Evolutionary conservation across 108 stramenopile genomes (phyloP).

Genomic region (Schizochytrium sp.): DNA sequence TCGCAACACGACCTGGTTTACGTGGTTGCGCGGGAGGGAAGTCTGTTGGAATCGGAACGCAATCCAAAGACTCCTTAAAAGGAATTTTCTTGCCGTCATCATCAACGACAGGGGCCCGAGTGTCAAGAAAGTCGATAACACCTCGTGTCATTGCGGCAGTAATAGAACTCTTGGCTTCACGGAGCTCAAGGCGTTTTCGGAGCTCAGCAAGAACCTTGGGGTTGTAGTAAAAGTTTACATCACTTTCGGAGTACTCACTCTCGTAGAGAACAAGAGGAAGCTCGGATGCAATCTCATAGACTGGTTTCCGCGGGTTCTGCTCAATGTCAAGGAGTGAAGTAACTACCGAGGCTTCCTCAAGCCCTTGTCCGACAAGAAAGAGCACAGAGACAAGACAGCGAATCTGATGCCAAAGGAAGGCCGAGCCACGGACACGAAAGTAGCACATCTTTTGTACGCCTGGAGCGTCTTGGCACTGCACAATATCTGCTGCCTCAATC

Average conservation of each 20-base stretch:
- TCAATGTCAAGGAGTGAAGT: constrained; percentile 85
- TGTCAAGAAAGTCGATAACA: constrained; percentile 35
- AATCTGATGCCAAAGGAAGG: constrained; percentile 99
- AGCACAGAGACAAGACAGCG: constrained; percentile 92
- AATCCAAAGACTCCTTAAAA: not conserved
- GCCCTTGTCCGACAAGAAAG: constrained; percentile 88
- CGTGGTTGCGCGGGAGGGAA: not conserved
- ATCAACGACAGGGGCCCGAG: not conserved
- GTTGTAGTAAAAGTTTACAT: constrained; percentile 70
- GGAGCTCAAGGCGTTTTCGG: constrained; percentile 48
- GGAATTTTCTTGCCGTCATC: not conserved
- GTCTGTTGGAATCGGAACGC: not conserved
- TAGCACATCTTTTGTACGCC: constrained; percentile 75
- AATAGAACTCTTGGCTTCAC: not conserved
- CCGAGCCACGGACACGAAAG: constrained; percentile 88
- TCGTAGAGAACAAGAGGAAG: constrained; percentile 88
- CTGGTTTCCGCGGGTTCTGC: constrained; percentile 89
- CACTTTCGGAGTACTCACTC: constrained; percentile 80
- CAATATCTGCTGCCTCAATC: constrained; percentile 5
- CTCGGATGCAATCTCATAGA: constrained; percentile 90
- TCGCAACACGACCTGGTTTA: not conserved
- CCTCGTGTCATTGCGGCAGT: constrained; percentile 3
- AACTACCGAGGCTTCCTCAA: constrained; percentile 85
- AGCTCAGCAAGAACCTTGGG: constrained; percentile 56
- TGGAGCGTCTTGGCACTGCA: constrained; percentile 41